Percentiles rank a stretch among this genome's conserved stretches.
These are phyloP conservation scores for Arachnomyces sp. DNA, from an alignment of 2,329 filamentous ascomycete genomes.

Conservation along the genomic window DNA sequence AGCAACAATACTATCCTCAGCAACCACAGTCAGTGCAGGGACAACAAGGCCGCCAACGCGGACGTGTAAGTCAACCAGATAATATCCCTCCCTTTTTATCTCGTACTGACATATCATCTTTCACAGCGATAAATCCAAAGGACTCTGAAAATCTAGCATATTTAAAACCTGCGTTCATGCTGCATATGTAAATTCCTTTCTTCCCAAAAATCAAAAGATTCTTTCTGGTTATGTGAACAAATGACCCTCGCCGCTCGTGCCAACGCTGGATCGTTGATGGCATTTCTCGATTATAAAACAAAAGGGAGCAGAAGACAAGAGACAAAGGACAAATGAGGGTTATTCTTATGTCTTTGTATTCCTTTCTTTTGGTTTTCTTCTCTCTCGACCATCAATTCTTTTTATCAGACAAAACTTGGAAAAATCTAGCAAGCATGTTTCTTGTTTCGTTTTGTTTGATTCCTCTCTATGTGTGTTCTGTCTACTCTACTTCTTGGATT, in stretches of 20 bases:
- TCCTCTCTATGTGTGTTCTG: not conserved
- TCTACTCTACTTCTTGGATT: not conserved
- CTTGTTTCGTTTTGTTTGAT: conserved; percentile 2
- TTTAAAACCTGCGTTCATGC: conserved; percentile 23
- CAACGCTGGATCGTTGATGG: conserved; percentile 32
- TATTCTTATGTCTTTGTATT: not conserved
- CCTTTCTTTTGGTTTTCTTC: not conserved
- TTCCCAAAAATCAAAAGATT: conserved; percentile 22
- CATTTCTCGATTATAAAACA: conserved; percentile 15
- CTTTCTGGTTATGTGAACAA: conserved; percentile 26
- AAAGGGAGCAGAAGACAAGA: conserved; percentile 20
- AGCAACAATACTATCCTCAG: conserved; percentile 34
- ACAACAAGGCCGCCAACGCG: conserved; percentile 44
- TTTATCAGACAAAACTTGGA: too few relatives aligned
- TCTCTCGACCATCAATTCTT: conserved; percentile 2
- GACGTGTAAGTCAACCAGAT: conserved; percentile 40
- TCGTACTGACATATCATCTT: conserved; percentile 11
- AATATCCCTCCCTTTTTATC: conserved; percentile 3
- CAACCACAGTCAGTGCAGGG: conserved; percentile 35
- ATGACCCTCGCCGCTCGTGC: conserved; percentile 24
- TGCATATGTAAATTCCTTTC: conserved; percentile 28
- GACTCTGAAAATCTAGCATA: conserved; percentile 13
- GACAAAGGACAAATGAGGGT: not conserved
- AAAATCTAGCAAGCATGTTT: too few relatives aligned
- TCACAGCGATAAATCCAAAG: conserved; percentile 23